Conservation (phyloP, 805 yeast species). For the Yarrowia keelungensis region DNA sequence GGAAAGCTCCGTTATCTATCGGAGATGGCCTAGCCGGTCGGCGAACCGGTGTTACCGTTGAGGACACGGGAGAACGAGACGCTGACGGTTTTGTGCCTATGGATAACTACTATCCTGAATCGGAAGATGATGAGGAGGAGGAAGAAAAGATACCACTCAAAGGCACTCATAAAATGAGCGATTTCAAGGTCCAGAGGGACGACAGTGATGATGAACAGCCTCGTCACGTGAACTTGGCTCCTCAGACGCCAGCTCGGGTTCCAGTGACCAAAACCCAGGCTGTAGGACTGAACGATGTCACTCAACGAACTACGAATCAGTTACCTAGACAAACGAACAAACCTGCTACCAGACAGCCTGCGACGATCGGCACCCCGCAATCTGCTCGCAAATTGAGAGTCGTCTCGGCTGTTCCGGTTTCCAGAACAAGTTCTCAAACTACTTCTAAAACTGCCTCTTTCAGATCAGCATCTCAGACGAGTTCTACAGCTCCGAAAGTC, state of each 20-base stretch:
- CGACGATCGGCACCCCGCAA: background rate
- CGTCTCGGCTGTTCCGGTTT: conserved; percentile 9
- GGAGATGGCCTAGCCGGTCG: conserved; percentile 30
- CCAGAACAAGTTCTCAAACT: background rate
- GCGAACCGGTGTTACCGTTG: conserved; percentile 22
- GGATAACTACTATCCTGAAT: background rate
- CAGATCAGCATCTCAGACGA: background rate
- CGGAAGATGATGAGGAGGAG: conserved; percentile 2
- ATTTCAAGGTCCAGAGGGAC: conserved; percentile 7
- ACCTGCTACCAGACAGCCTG: background rate
- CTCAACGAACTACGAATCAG: background rate
- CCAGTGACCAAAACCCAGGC: background rate
- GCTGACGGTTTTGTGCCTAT: conserved; percentile 5
- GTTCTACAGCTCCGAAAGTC: background rate
- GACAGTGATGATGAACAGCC: conserved; percentile 23
- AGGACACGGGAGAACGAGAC: conserved; percentile 28
- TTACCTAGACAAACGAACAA: background rate
- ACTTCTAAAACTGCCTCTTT: background rate
- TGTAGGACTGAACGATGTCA: conserved; percentile 5
- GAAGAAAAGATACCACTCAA: background rate
- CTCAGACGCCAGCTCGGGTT: conserved; percentile 4
- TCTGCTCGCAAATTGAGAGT: background rate
- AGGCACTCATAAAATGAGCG: background rate
- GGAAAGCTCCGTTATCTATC: background rate
- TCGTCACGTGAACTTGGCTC: background rate